A percentile compares a stretch with the other conserved stretches of the same genome.
Conservation (phyloP, 2,329 filamentous ascomycete genomes). For the Stromatinia cepivora region DNA sequence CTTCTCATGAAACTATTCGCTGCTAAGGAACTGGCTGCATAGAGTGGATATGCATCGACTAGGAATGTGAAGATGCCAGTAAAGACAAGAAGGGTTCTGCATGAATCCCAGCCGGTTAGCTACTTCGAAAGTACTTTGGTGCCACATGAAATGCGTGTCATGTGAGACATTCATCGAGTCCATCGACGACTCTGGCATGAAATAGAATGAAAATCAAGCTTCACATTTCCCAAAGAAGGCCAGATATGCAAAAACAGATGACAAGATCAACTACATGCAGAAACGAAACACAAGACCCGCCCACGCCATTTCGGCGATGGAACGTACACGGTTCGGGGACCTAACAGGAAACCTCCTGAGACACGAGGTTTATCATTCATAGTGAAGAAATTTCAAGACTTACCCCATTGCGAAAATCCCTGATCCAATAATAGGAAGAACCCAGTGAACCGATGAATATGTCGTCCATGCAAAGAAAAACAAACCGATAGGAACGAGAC, state of each 20-base stretch:
- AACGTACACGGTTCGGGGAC: slow-evolving; percentile 23
- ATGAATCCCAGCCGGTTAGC: slow-evolving; percentile 36
- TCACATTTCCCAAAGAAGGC: slow-evolving; percentile 22
- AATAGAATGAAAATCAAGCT: slow-evolving; percentile 5
- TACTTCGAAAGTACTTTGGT: slow-evolving; percentile 28
- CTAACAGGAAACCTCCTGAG: slow-evolving; percentile 19
- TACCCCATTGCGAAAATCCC: slow-evolving; percentile 70
- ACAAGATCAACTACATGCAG: slow-evolving; percentile 23
- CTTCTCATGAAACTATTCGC: slow-evolving; percentile 81
- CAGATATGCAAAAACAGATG: slow-evolving; percentile 18
- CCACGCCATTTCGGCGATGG: slow-evolving; percentile 23
- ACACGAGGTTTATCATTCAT: slow-evolving; percentile 10
- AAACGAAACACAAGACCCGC: slow-evolving; percentile 17
- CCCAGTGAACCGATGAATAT: slow-evolving; percentile 72
- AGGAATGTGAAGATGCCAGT: slow-evolving; percentile 82
- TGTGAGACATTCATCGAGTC: slow-evolving; percentile 26
- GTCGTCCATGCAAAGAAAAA: slow-evolving; percentile 91
- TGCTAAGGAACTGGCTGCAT: slow-evolving; percentile 75
- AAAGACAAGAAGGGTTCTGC: slow-evolving; percentile 73
- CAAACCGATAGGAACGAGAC: slow-evolving; percentile 76
- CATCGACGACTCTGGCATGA: slow-evolving; percentile 1
- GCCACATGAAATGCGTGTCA: slow-evolving; percentile 31
- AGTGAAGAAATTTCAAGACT: slow-evolving; percentile 43
- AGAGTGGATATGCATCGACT: slow-evolving; percentile 74
- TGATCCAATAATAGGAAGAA: slow-evolving; percentile 72